Conservation (phyloP, 2,329 filamentous ascomycete genomes). For the Fusarium denticulatum region DNA sequence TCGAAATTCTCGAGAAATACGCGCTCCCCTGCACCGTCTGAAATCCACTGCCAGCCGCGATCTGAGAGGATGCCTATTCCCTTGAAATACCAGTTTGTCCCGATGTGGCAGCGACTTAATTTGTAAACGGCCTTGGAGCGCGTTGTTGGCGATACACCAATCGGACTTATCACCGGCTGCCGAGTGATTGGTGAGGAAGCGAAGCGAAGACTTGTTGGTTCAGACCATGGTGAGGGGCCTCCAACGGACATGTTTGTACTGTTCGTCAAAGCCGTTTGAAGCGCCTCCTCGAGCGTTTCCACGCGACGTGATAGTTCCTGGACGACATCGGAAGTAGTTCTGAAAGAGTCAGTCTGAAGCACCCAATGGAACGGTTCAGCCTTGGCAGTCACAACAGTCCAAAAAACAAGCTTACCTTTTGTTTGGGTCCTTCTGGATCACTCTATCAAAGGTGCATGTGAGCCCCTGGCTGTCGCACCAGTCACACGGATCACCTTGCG, state of each 20-base stretch:
- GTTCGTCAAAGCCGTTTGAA: slow-evolving; percentile 16
- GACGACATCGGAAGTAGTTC: slow-evolving; percentile 28
- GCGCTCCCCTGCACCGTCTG: slow-evolving; percentile 30
- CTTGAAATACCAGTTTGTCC: slow-evolving; percentile 35
- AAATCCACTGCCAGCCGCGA: slow-evolving; percentile 31
- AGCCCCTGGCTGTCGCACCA: slow-evolving; percentile 37
- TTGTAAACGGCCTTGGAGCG: slow-evolving; percentile 9
- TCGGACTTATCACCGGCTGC: slow-evolving; percentile 1
- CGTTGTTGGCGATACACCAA: neutral
- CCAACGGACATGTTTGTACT: neutral
- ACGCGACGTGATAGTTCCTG: slow-evolving; percentile 35
- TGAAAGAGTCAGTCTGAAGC: slow-evolving; percentile 2
- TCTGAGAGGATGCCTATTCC: slow-evolving; percentile 28
- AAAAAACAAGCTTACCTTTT: slow-evolving; percentile 21
- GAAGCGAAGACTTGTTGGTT: slow-evolving; percentile 5
- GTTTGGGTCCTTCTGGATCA: slow-evolving; percentile 27
- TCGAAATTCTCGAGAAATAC: slow-evolving; percentile 32
- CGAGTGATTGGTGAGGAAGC: slow-evolving; percentile 1
- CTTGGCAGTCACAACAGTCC: neutral
- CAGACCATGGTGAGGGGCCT: slow-evolving; percentile 13
- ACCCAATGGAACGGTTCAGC: neutral
- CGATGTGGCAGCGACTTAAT: slow-evolving; percentile 21
- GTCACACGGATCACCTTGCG: slow-evolving; percentile 28
- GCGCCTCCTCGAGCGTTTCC: slow-evolving; percentile 29
- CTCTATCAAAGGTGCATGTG: slow-evolving; percentile 38